A percentile compares a stretch with the other conserved stretches of the same genome.
These are phyloP conservation scores for Aureobasidium sp. DNA, from an alignment of 2,329 filamentous ascomycete species.

Conservation along the genomic window DNA sequence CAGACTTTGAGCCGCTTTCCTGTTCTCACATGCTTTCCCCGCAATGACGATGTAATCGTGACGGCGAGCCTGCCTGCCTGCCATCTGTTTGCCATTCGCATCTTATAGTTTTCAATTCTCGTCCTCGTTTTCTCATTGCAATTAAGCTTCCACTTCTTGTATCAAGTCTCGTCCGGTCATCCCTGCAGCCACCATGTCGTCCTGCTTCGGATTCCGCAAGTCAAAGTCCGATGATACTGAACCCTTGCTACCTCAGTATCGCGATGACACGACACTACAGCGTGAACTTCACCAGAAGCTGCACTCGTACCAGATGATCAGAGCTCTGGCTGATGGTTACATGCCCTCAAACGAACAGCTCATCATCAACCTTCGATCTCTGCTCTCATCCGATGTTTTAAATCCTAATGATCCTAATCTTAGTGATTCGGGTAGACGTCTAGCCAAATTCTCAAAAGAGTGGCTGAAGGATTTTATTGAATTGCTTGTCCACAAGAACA, in stretches of 20 bases:
- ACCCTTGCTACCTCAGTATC: constrained; percentile 75
- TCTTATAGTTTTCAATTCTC: background rate
- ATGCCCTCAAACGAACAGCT: constrained; percentile 87
- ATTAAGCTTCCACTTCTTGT: background rate
- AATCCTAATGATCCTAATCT: constrained; percentile 68
- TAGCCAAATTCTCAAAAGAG: constrained; percentile 64
- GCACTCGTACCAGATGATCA: constrained; percentile 85
- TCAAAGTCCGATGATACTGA: constrained; percentile 55
- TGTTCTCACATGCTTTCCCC: constrained; percentile 14
- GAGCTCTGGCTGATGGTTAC: constrained; percentile 73
- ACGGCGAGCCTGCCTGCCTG: background rate
- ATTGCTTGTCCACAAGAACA: constrained; percentile 76
- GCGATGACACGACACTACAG: constrained; percentile 74
- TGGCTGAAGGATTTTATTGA: constrained; percentile 76
- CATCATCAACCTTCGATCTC: constrained; percentile 69
- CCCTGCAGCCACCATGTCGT: constrained; percentile 43
- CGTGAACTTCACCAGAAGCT: constrained; percentile 77
- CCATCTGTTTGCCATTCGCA: background rate
- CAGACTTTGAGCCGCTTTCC: background rate
- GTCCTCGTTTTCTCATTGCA: background rate
- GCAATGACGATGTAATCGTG: constrained; percentile 4
- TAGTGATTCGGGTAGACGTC: constrained; percentile 66
- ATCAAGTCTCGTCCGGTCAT: background rate
- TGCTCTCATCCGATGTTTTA: constrained; percentile 70
- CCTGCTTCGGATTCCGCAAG: constrained; percentile 57